phyloP scores from a whole-genome alignment of 768 basidiomycete genomes.

The Mycena floridula region DNA sequence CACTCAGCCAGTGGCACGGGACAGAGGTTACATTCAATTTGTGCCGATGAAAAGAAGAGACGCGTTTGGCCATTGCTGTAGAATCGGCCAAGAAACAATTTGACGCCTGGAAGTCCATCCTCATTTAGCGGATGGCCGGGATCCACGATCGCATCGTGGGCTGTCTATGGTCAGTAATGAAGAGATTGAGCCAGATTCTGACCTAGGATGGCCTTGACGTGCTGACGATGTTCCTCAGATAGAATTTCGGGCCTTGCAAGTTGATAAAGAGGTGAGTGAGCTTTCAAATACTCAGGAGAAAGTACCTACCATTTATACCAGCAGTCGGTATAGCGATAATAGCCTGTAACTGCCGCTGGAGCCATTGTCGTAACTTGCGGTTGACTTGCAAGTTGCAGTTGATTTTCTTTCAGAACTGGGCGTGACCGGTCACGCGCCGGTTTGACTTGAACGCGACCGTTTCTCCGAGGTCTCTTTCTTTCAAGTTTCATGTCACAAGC shows the following conservation, averaged over 20 bases:
- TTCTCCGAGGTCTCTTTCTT: too few species aligned
- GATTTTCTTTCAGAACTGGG: too few species aligned
- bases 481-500: conserved; percentile 56
- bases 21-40: conserved; percentile 80
- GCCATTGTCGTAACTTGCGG: too few species aligned
- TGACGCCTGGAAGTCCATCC: conserved; percentile 57
- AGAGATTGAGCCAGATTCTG: conserved; percentile 3
- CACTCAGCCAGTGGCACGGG: too few species aligned
- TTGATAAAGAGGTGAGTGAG: too few species aligned
- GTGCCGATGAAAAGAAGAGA: conserved; percentile 76
- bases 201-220: conserved; percentile 65
- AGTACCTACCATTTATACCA: conserved; percentile 67
- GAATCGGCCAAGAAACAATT: conserved; percentile 60
- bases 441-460: too few species aligned
- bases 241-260: too few species aligned
- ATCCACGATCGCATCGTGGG: conserved; percentile 64
- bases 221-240: conserved; percentile 48
- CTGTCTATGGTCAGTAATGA: conserved; percentile 16
- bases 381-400: too few species aligned
- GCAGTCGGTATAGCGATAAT: conserved; percentile 81
- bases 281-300: too few species aligned
- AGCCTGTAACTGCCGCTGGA: conserved; percentile 60
- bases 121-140: conserved; percentile 69
- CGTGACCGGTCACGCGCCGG: too few species aligned
- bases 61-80: conserved; percentile 59